These are phyloP conservation scores for Phragmites australis DNA, from an alignment of 176 grass and related monocot genomes.

Conservation along the genomic window DNA sequence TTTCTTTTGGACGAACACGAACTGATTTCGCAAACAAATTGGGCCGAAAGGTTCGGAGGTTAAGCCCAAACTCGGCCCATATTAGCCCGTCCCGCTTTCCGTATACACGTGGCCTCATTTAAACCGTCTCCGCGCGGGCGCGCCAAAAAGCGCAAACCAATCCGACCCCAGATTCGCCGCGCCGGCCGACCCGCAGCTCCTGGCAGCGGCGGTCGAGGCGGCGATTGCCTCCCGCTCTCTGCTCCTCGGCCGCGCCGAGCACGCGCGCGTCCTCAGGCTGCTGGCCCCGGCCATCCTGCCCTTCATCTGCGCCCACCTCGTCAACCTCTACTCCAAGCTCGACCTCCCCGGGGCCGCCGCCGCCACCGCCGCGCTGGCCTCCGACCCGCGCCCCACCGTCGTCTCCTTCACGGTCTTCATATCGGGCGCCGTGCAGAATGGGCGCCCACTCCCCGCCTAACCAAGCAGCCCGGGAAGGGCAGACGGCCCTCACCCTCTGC, in stretches of 20 bases:
- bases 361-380: constrained; percentile 43
- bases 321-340: constrained; percentile 92
- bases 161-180: neutral
- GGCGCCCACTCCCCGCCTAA: constrained; percentile 47
- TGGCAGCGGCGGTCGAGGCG: constrained; percentile 54
- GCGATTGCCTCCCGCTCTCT: constrained; percentile 51
- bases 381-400: constrained; percentile 68
- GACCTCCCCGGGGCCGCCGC: constrained; percentile 58
- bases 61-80: no score
- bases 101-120: neutral
- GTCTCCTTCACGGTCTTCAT: constrained; percentile 75
- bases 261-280: constrained; percentile 53
- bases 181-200: constrained; percentile 45
- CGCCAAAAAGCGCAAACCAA: constrained; percentile 1
- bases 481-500: no score
- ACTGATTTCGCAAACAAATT: no score
- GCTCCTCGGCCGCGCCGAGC: constrained; percentile 56
- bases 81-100: no score
- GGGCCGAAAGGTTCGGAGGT: no score
- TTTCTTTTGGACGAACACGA: no score
- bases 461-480: no score
- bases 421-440: constrained; percentile 66
- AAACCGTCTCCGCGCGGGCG: neutral
- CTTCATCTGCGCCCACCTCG: constrained; percentile 73
- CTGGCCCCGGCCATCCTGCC: constrained; percentile 46